Base-by-base conservation (phyloP, 2,329 filamentous ascomycete genomes). In the Trichophyton equinum region DNA sequence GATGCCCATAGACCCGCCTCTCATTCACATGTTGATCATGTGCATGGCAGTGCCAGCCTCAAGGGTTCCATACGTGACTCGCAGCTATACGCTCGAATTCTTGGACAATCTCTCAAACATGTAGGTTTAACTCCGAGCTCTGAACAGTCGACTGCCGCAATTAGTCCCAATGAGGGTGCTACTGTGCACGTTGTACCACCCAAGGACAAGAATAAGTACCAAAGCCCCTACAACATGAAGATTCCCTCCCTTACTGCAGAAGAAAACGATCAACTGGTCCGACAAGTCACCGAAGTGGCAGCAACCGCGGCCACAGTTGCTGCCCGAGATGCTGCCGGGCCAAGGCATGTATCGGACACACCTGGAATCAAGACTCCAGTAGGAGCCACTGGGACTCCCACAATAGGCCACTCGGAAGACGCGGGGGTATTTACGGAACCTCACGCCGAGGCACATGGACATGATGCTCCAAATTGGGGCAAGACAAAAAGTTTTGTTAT, bases 401-500 rank as follows among this genome's bases (percentile, higher is more conserved):
- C 15, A 18, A 44, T 44, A 7, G 65, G 68, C 2, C 75, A 76
- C 5, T 78, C 79, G 11, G 82, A 83, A 44, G 65, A 74, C 58
- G 62, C 67, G 55, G 61, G 66, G 15, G 71, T 62, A 15, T 57
- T 66, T 60, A 44, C 60, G 49, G 71, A 74, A 55, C 60, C 73
- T 27, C 76, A 79, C 51, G 74, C 78, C 59, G 70, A 71, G 46
- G 76, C 76, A 59, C 38, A 59, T 47, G 91, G 92, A 0, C 95
- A 99, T 68, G 94, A 99, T 73, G 94, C 94, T n/a, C 94, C 94
- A 3, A 99, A 99, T 72, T 99, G 94, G 94, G 89, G 92, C 68
- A 86, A 91, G 63, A 83, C 82, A 59, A 97, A 97, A 81, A 96
- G 90, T 78, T 82, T 90, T 1, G 79, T 96, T 55, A 92, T 99